Evolutionary conservation across 352 stramenopile genomes (phyloP), one percentile per base, ranked within the genome.

Genomic region (Thalassiosira mediterranea): DNA sequence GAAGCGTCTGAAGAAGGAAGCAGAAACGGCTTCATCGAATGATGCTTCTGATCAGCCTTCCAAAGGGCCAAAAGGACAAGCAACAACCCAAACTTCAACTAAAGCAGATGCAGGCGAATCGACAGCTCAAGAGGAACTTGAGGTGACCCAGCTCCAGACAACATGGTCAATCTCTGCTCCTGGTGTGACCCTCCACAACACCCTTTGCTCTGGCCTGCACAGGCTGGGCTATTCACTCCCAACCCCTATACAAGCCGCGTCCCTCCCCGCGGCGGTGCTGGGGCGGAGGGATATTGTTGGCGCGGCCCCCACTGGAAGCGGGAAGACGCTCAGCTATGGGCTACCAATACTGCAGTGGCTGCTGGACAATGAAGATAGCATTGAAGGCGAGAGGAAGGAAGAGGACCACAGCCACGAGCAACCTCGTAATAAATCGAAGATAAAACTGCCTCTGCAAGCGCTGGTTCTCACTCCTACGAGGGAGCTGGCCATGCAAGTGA

Each of bases 401-500:
- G 47, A 54, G n/a, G 49, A 10, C 4, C 17, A 19, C 1, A 4
- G 23, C 34, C 21, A 28, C 17, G 47, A 32, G 34, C 37, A 44
- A 44, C 37, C 37, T 44, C n/a, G n/a, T n/a, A n/a, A n/a, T n/a
- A 68, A 37, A 53, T 2, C 0, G 19, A 62, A 11, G 17, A 51
- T 15, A 25, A 17, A 73, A 7, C 25, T 51, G n/a, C 53, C 74
- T 13, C 94, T 96, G 52, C 95, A 95, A 62, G 95, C 93, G 21
- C 76, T 99, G 28, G 96, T 98, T 46, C 67, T 99, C 21, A 95
- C 94, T n/a, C 96, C 96, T 7, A 98, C 96, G 42, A 89, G 96
- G 15, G 96, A 99, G 81, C 77, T 99, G 29, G 96, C 96, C 34
- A 87, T 98, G 42, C 96, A 99, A 89, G 97, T 99, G 32, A 88